These are phyloP conservation scores for Beauveria bassiana DNA, from an alignment of 2,329 filamentous ascomycete species.

Conservation along the genomic window DNA sequence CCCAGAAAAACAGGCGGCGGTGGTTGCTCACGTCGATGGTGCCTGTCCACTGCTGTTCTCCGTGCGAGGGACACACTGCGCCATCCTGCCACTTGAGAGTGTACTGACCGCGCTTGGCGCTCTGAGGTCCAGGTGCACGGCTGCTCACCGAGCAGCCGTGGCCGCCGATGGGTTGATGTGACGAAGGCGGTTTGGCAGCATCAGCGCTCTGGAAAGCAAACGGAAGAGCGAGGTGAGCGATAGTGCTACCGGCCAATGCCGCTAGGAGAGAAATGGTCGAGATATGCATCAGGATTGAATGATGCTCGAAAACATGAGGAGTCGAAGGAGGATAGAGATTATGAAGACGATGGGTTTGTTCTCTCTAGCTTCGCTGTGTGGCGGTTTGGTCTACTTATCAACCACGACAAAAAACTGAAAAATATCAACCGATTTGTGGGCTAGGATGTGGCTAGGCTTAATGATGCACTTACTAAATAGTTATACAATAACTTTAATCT, in stretches of 20 bases:
- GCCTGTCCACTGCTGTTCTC: constrained; percentile 16
- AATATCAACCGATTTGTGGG: no score
- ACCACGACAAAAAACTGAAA: no score
- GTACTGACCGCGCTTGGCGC: constrained; percentile 13
- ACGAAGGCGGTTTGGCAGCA: background rate
- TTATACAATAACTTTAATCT: no score
- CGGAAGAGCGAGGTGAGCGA: background rate
- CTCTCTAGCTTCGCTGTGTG: no score
- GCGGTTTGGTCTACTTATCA: no score
- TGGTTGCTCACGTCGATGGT: constrained; percentile 16
- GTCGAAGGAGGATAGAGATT: no score
- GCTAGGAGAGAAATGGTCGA: background rate
- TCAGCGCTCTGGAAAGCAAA: background rate
- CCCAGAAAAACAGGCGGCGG: constrained; percentile 19
- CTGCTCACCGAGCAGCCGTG: background rate
- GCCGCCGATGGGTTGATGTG: background rate
- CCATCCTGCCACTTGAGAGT: constrained; percentile 12
- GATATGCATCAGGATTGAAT: background rate
- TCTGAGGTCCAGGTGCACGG: background rate
- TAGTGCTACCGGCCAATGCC: background rate
- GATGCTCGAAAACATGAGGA: background rate
- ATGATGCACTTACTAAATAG: no score
- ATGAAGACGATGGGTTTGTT: background rate
- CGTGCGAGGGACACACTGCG: constrained; percentile 12
- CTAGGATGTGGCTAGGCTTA: no score